phyloP scores from a whole-genome alignment of 2,329 filamentous ascomycete genomes.

The Parastagonospora avenae region DNA sequence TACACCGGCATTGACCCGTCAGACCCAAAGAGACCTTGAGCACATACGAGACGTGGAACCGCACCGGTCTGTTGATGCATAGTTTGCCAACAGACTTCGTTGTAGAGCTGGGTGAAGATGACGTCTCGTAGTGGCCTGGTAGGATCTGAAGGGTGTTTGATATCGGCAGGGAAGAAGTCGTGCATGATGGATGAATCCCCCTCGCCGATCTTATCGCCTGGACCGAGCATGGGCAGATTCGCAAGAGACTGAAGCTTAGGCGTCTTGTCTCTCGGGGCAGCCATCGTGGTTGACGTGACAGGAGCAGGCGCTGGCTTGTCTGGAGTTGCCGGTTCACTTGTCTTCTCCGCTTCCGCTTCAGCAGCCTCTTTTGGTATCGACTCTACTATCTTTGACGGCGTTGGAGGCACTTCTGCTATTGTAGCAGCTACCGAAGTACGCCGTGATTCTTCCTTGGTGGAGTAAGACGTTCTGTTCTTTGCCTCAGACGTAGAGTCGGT shows the following conservation, averaged over 20 bases:
- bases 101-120: conserved; percentile 71
- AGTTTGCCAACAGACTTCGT: conserved; percentile 83
- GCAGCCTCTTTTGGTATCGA: neutral
- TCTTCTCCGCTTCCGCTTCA: neutral
- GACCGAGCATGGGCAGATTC: conserved; percentile 48
- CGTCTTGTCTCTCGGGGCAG: conserved; percentile 13
- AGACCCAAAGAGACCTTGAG: conserved; percentile 73
- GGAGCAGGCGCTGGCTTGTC: neutral
- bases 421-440: conserved; percentile 3
- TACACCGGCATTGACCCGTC: conserved; percentile 88
- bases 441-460: conserved; percentile 14
- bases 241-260: conserved; percentile 47
- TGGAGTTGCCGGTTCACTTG: neutral
- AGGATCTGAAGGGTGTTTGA: conserved; percentile 29
- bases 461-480: conserved; percentile 11
- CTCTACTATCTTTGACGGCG: conserved; percentile 3
- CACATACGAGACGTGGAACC: conserved; percentile 87
- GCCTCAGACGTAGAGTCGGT: conserved; percentile 31
- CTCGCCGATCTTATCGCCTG: conserved; percentile 69
- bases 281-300: neutral
- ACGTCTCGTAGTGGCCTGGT: conserved; percentile 55
- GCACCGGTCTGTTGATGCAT: conserved; percentile 94
- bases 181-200: conserved; percentile 79
- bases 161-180: conserved; percentile 64
- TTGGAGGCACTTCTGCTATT: conserved; percentile 2